Percentiles rank a stretch among this genome's conserved stretches.
Conservation (phyloP, 1,139 yeast genomes). For the Suhomyces guaymorum region DNA sequence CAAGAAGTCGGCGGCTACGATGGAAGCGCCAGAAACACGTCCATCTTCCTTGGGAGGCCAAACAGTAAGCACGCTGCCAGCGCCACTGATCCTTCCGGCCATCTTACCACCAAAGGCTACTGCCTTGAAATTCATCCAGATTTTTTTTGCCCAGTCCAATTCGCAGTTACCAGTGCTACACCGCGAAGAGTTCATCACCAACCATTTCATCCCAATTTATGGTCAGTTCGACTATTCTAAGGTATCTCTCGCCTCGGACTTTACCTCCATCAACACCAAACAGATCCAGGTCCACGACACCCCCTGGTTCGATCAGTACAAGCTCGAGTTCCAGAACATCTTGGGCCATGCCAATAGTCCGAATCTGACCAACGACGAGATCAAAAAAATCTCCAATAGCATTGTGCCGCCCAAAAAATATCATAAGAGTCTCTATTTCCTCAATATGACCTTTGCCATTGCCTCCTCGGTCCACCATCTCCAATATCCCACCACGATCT, state of each 20-base stretch:
- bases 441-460: conserved; percentile 76
- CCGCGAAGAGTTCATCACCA: conserved; percentile 68
- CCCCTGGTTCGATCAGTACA: conserved; percentile 50
- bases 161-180: conserved; percentile 81
- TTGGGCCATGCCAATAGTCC: conserved; percentile 6
- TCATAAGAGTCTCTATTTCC: conserved; percentile 53
- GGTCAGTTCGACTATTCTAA: conserved; percentile 59
- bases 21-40: no score
- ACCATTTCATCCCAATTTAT: conserved; percentile 74
- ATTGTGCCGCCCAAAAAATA: conserved; percentile 49
- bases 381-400: conserved; percentile 32
- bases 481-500: conserved; percentile 64
- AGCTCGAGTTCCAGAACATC: conserved; percentile 28
- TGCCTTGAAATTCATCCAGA: conserved; percentile 66
- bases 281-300: conserved; percentile 23
- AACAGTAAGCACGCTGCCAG: neutral
- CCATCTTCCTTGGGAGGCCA: no score
- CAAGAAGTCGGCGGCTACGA: conserved; percentile 10
- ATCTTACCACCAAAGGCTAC: conserved; percentile 67
- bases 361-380: conserved; percentile 12
- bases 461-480: conserved; percentile 76
- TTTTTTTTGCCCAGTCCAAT: conserved; percentile 77
- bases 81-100: conserved; percentile 39
- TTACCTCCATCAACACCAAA: conserved; percentile 51
- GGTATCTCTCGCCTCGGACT: conserved; percentile 62